A percentile compares a stretch with the other conserved stretches of the same genome.
These are phyloP conservation scores for Venturiaceae sp. DNA, from an alignment of 2,329 filamentous ascomycete genomes.

Conservation along the genomic window DNA sequence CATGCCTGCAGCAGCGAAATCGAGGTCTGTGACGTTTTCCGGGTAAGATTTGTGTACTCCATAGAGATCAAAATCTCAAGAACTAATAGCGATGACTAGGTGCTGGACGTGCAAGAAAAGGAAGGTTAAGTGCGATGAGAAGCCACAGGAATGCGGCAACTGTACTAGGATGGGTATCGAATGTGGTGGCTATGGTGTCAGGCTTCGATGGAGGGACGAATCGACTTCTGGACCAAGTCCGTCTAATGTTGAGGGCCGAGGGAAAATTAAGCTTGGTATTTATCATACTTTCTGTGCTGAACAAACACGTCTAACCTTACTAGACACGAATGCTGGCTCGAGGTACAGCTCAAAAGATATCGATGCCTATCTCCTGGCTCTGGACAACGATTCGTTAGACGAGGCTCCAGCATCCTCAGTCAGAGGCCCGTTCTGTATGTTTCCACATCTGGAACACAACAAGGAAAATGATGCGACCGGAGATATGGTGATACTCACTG, in stretches of 20 bases:
- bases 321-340: background rate
- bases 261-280: background rate
- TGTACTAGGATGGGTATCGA: background rate
- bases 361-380: background rate
- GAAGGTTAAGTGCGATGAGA: constrained; percentile 5
- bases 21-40: background rate
- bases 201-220: background rate
- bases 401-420: background rate
- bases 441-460: background rate
- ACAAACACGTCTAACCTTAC: background rate
- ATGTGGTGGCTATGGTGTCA: background rate
- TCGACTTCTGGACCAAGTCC: background rate
- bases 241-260: background rate
- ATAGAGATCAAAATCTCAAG: background rate
- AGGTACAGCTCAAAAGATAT: background rate
- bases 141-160: background rate
- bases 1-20: background rate
- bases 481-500: background rate
- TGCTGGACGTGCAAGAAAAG: background rate
- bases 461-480: background rate
- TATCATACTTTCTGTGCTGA: background rate
- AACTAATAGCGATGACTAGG: background rate
- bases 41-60: background rate
- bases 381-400: background rate
- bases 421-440: background rate